A percentile compares a stretch with the other conserved stretches of the same genome.
Evolutionary conservation across 2,329 filamentous ascomycete genomes (phyloP).

Genomic region (Raffaelea deltoideospora): DNA sequence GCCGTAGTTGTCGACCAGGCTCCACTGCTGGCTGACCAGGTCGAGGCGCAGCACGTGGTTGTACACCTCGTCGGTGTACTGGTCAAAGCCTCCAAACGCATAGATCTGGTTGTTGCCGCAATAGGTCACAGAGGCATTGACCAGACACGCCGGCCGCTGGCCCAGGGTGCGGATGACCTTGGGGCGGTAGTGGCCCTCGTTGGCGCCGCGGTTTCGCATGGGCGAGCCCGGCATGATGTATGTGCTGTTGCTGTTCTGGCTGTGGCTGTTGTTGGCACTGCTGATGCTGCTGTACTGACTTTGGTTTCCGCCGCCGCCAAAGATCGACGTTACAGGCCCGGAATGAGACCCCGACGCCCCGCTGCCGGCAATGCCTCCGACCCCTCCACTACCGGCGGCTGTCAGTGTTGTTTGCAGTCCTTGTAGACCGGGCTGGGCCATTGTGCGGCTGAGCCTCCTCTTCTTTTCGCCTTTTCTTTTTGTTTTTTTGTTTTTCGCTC

Average conservation of each 20-base stretch:
- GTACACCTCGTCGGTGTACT: constrained; percentile 98
- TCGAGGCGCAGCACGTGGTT: constrained; percentile 91
- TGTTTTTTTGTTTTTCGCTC: too few species aligned
- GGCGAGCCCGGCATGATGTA: constrained; percentile 88
- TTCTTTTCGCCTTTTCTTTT: too few species aligned
- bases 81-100: constrained; percentile 95
- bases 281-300: too few species aligned
- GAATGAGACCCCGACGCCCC: too few species aligned
- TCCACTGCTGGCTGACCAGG: constrained; percentile 81
- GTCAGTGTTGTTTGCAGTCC: too few species aligned
- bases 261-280: background rate
- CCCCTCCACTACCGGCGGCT: too few species aligned
- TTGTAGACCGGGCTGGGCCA: too few species aligned
- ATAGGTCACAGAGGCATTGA: constrained; percentile 98
- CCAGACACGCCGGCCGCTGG: constrained; percentile 78
- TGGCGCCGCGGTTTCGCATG: constrained; percentile 45
- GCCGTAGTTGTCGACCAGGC: constrained; percentile 92
- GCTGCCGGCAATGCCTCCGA: too few species aligned
- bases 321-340: too few species aligned
- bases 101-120: constrained; percentile 96
- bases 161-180: constrained; percentile 66
- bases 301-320: too few species aligned
- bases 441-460: too few species aligned
- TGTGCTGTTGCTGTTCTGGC: constrained; percentile 48
- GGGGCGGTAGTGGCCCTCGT: constrained; percentile 70